Percentiles rank a stretch among this genome's conserved stretches.
phyloP scores from a whole-genome alignment of 1,284 basidiomycete species.

The Malassezia sympodialis region DNA sequence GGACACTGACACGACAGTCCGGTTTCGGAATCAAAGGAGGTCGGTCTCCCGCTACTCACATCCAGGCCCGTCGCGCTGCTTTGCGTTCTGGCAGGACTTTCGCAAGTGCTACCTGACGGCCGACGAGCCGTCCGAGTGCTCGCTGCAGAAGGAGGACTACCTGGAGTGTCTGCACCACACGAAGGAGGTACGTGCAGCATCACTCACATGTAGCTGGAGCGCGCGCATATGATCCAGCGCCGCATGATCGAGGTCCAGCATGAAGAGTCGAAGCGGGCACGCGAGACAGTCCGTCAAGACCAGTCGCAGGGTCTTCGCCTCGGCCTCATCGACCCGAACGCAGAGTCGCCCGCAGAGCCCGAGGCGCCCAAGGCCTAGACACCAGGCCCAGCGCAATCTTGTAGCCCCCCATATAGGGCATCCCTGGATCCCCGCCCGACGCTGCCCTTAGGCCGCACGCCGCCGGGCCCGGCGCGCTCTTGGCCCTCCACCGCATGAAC shows the following conservation, averaged over 20 bases:
- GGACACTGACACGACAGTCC: conserved; percentile 47
- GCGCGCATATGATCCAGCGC: conserved; percentile 13
- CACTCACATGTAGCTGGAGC: conserved; percentile 12
- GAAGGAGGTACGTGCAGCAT: conserved; percentile 61
- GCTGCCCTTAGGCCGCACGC: no score
- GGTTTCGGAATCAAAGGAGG: conserved; percentile 63
- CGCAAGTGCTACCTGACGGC: conserved; percentile 75
- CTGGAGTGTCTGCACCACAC: conserved; percentile 82
- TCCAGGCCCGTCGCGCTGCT: conserved; percentile 75
- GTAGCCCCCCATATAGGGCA: background rate
- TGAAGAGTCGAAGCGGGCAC: conserved; percentile 16
- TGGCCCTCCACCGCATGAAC: background rate
- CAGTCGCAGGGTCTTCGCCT: conserved; percentile 1
- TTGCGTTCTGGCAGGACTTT: conserved; percentile 72
- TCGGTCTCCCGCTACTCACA: conserved; percentile 24
- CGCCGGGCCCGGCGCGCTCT: background rate
- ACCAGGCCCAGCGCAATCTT: background rate
- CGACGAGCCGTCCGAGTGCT: conserved; percentile 66
- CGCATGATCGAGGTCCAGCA: conserved; percentile 18
- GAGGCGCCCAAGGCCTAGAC: background rate
- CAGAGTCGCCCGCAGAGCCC: background rate
- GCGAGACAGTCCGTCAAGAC: conserved; percentile 7
- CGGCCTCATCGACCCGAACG: conserved; percentile 11
- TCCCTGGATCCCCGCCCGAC: no score
- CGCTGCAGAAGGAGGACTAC: conserved; percentile 71